These are phyloP conservation scores for Leccinum laetum DNA, from an alignment of 1,284 basidiomycete species.

Conservation along the genomic window DNA sequence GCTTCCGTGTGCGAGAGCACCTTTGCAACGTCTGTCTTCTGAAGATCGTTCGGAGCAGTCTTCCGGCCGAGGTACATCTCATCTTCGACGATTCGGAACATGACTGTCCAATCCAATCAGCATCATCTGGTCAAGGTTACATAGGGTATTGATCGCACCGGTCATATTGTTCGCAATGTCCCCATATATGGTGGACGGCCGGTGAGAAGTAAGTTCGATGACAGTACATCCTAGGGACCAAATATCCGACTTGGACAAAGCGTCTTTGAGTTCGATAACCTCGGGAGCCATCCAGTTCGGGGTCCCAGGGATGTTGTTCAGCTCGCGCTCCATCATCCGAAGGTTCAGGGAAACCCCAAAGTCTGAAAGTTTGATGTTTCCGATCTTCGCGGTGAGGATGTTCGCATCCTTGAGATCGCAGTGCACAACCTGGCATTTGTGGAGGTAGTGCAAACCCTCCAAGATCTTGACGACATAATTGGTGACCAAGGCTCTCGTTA, in stretches of 20 bases:
- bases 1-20: constrained; percentile 57
- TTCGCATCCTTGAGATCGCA: constrained; percentile 99
- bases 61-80: constrained; percentile 80
- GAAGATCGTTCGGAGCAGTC: constrained; percentile 76
- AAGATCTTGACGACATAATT: constrained; percentile 93
- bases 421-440: constrained; percentile 79
- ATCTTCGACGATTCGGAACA: constrained; percentile 97
- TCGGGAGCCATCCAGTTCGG: constrained; percentile 99
- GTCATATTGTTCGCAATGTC: constrained; percentile 87
- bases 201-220: constrained; percentile 89
- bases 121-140: constrained; percentile 2
- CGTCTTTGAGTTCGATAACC: constrained; percentile 84
- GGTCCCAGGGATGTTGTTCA: constrained; percentile 88
- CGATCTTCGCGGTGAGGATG: constrained; percentile 95
- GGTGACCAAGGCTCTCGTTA: constrained; percentile 86
- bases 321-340: constrained; percentile 90
- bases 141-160: constrained; percentile 43
- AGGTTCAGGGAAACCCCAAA: constrained; percentile 99
- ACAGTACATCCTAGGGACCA: constrained; percentile 97
- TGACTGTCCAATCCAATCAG: constrained; percentile 51
- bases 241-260: constrained; percentile 76
- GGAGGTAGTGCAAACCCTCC: constrained; percentile 89
- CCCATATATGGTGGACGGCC: constrained; percentile 89
- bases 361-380: constrained; percentile 97
- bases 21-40: constrained; percentile 64